Conservation (phyloP, 1,284 basidiomycete species). For the Malassezia obtusa region DNA sequence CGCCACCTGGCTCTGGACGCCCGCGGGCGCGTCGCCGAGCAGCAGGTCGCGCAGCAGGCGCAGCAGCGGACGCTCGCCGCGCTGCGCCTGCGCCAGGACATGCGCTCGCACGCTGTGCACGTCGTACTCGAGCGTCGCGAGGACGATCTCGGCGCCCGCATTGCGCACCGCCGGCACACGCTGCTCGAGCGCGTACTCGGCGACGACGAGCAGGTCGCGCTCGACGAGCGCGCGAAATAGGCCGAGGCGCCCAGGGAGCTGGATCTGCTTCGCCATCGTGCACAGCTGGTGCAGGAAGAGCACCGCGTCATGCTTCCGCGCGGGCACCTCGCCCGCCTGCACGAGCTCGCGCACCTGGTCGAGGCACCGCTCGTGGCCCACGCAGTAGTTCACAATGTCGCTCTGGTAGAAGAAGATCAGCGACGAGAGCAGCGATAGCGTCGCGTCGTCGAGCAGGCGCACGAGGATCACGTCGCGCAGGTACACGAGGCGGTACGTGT, state of each 20-base stretch:
- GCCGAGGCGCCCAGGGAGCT: conserved; percentile 70
- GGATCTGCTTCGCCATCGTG: conserved; percentile 90
- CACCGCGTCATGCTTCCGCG: conserved; percentile 32
- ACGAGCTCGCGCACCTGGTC: conserved; percentile 62
- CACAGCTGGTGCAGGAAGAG: conserved; percentile 84
- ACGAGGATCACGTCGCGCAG: conserved; percentile 96
- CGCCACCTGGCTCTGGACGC: conserved; percentile 78
- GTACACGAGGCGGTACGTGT: conserved; percentile 90
- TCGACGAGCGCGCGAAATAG: conserved; percentile 86
- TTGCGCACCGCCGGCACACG: conserved; percentile 58
- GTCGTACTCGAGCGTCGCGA: conserved; percentile 82
- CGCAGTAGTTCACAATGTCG: conserved; percentile 85
- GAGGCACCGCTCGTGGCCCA: conserved; percentile 66
- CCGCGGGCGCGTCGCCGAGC: conserved; percentile 62
- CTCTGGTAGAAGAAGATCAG: conserved; percentile 99
- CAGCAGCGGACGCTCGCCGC: conserved; percentile 21
- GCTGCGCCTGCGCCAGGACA: conserved; percentile 52
- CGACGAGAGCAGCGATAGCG: conserved; percentile 90
- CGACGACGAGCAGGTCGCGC: conserved; percentile 73
- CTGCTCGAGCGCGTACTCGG: conserved; percentile 62
- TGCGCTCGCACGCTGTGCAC: conserved; percentile 73
- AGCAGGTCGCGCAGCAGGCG: conserved; percentile 57
- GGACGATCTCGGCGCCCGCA: conserved; percentile 76
- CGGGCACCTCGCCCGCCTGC: neutral
- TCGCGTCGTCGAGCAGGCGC: conserved; percentile 84